Evolutionary conservation across 2,329 filamentous ascomycete species (phyloP).

Genomic region (Beauveria bassiana): DNA sequence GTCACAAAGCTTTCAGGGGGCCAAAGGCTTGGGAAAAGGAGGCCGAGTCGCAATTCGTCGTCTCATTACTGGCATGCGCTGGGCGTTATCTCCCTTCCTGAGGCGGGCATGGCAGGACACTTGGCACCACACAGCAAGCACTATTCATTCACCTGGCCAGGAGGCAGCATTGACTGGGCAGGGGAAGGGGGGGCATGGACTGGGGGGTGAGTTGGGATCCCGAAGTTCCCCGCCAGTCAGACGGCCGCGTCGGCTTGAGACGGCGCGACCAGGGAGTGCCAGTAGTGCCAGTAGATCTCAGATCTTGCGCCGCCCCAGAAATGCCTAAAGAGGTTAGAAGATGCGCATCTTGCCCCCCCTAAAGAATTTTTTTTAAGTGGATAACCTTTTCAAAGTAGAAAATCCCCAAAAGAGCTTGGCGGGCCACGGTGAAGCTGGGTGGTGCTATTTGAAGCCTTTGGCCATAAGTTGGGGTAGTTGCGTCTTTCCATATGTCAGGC

Average conservation of each 20-base stretch:
- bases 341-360: background rate
- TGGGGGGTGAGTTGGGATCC: constrained; percentile 18
- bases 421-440: background rate
- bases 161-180: background rate
- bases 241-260: constrained; percentile 8
- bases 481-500: background rate
- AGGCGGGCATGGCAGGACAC: too few species aligned
- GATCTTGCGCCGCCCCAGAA: constrained; percentile 23
- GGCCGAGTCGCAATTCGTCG: too few species aligned
- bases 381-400: background rate
- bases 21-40: background rate
- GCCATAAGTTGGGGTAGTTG: background rate
- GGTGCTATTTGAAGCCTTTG: background rate
- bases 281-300: constrained; percentile 26
- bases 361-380: background rate
- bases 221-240: constrained; percentile 16
- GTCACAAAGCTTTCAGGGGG: background rate
- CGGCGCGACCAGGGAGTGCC: constrained; percentile 14
- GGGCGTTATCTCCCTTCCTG: too few species aligned
- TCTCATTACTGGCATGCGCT: too few species aligned
- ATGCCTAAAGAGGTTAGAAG: constrained; percentile 21
- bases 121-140: too few species aligned
- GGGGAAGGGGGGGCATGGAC: background rate
- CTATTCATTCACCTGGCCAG: background rate
- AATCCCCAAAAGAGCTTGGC: background rate